Evolutionary conservation across 108 stramenopile genomes (phyloP).

Genomic region (Fragilariopsis cylindrus): DNA sequence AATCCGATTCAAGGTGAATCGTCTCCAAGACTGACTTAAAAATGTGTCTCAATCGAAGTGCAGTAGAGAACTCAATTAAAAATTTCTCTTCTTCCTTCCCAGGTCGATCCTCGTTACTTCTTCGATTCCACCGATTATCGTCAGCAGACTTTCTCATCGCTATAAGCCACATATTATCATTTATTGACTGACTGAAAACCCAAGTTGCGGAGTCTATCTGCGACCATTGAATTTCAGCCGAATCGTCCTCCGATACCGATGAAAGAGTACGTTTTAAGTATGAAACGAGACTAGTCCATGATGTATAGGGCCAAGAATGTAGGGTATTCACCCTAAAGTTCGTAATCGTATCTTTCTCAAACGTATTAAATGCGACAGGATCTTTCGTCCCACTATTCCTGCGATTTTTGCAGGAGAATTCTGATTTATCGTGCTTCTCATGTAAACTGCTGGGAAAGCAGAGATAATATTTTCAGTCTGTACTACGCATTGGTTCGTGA

Average conservation of each 20-base stretch:
- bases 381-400: slow-evolving; percentile 11
- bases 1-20: neutral
- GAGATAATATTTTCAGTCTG: neutral
- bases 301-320: slow-evolving; percentile 17
- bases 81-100: neutral
- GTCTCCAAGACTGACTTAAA: neutral
- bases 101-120: neutral
- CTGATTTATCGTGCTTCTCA: neutral
- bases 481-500: neutral
- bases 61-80: neutral
- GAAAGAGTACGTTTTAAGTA: neutral
- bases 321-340: neutral
- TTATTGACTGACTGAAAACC: neutral
- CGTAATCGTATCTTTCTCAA: neutral
- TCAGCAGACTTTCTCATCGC: slow-evolving; percentile 7
- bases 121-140: slow-evolving; percentile 14
- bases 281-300: slow-evolving; percentile 4
- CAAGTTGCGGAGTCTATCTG: slow-evolving; percentile 7
- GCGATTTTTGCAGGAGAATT: neutral
- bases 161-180: slow-evolving; percentile 12
- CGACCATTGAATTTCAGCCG: slow-evolving; percentile 3
- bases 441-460: neutral
- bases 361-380: neutral
- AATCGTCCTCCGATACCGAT: neutral
- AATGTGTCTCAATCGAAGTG: slow-evolving; percentile 8